Percentiles rank a stretch among this genome's conserved stretches.
These are phyloP conservation scores for Silene vulgaris DNA, from an alignment of 179 eudicot species.

Conservation along the genomic window DNA sequence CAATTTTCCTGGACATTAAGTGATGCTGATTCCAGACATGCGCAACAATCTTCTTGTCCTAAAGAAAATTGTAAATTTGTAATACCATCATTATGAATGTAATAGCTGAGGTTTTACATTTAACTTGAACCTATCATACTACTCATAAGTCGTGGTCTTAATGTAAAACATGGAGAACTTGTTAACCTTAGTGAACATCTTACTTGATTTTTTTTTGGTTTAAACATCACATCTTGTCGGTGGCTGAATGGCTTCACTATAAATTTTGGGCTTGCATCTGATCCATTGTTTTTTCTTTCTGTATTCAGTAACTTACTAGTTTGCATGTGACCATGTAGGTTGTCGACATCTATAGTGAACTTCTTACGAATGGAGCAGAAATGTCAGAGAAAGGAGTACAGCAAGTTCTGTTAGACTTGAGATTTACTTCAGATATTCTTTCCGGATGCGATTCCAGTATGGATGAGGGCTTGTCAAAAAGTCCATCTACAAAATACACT, in stretches of 20 bases:
- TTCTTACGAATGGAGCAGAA: slow-evolving; percentile 42
- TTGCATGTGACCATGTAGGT: slow-evolving; percentile 38
- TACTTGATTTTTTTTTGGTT: neutral
- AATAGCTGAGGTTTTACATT: too few species aligned
- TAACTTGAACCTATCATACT: too few species aligned
- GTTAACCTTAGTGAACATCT: neutral
- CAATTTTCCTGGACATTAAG: neutral
- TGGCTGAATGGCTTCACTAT: neutral
- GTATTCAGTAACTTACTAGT: slow-evolving; percentile 5
- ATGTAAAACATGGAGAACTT: too few species aligned
- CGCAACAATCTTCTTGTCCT: neutral
- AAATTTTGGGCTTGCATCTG: neutral
- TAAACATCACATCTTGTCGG: neutral
- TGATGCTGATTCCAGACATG: neutral
- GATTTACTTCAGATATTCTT: slow-evolving; percentile 76
- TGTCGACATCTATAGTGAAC: slow-evolving; percentile 52
- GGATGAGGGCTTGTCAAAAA: slow-evolving; percentile 41
- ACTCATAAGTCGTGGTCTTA: too few species aligned
- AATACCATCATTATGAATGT: neutral
- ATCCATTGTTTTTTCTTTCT: neutral
- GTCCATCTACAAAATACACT: slow-evolving; percentile 42
- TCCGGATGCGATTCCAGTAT: slow-evolving; percentile 58
- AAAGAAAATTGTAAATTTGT: neutral
- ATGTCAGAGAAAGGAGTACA: slow-evolving; percentile 82
- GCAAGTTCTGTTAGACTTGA: slow-evolving; percentile 78